phyloP scores from a whole-genome alignment of 2,329 filamentous ascomycete genomes.

The Verticillium dahliae region DNA sequence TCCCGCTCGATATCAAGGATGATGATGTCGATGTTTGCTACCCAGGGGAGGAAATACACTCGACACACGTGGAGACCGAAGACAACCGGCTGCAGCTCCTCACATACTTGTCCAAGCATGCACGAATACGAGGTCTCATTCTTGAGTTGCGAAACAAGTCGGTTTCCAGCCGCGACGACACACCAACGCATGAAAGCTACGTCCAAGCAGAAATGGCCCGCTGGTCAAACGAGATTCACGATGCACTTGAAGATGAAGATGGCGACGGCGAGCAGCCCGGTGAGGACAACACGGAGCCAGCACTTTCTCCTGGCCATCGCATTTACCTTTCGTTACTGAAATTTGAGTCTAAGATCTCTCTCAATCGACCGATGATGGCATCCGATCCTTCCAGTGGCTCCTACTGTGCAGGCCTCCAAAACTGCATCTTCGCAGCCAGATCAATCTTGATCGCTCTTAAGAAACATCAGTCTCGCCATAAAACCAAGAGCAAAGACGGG shows the following conservation, averaged over 20 bases:
- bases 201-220: slow-evolving; percentile 42
- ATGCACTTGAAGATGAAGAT: slow-evolving; percentile 32
- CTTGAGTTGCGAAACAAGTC: slow-evolving; percentile 46
- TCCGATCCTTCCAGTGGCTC: slow-evolving; percentile 32
- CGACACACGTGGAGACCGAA: slow-evolving; percentile 9
- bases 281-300: slow-evolving; percentile 3
- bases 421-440: slow-evolving; percentile 42
- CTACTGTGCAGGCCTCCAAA: slow-evolving; percentile 41
- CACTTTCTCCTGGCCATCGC: slow-evolving; percentile 26
- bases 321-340: slow-evolving; percentile 35
- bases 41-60: slow-evolving; percentile 38
- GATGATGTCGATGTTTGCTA: slow-evolving; percentile 54
- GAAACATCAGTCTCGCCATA: slow-evolving; percentile 14
- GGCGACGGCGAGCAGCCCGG: slow-evolving; percentile 11
- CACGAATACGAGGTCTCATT: slow-evolving; percentile 41
- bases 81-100: slow-evolving; percentile 27
- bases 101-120: slow-evolving; percentile 36
- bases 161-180: slow-evolving; percentile 35
- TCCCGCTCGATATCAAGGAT: slow-evolving; percentile 48
- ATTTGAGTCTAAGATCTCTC: slow-evolving; percentile 42
- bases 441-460: slow-evolving; percentile 36
- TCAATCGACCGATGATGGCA: slow-evolving; percentile 43
- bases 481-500: slow-evolving; percentile 1
- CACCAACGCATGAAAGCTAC: slow-evolving; percentile 31
- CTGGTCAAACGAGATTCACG: slow-evolving; percentile 48